phyloP scores from a whole-genome alignment of 1,139 yeast genomes.

The Lodderomyces elongisporus region DNA sequence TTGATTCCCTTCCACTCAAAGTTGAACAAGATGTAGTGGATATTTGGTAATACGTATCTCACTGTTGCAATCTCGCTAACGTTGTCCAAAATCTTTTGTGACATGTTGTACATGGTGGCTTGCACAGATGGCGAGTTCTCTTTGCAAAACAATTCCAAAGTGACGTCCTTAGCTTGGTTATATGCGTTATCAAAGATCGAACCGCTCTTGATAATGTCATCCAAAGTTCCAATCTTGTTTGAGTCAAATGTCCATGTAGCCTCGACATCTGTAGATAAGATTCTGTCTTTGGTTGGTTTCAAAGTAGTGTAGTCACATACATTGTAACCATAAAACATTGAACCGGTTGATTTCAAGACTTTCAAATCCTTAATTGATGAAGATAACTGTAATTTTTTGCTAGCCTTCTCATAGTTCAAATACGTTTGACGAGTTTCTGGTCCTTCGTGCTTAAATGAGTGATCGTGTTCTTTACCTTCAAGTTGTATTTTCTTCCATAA shows the following conservation, averaged over 20 bases:
- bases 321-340: slow-evolving; percentile 86
- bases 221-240: slow-evolving; percentile 44
- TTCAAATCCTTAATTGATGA: slow-evolving; percentile 80
- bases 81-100: slow-evolving; percentile 57
- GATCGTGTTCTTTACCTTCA: slow-evolving; percentile 70
- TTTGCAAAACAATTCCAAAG: slow-evolving; percentile 72
- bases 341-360: slow-evolving; percentile 88
- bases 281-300: slow-evolving; percentile 75
- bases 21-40: slow-evolving; percentile 79
- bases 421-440: slow-evolving; percentile 66
- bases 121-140: slow-evolving; percentile 91
- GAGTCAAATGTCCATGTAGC: slow-evolving; percentile 68
- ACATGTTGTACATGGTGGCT: slow-evolving; percentile 94
- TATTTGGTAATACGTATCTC: slow-evolving; percentile 77
- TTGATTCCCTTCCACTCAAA: slow-evolving; percentile 79
- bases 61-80: slow-evolving; percentile 60
- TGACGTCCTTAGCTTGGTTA: slow-evolving; percentile 56
- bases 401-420: slow-evolving; percentile 46
- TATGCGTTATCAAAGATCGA: slow-evolving; percentile 66
- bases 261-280: slow-evolving; percentile 81
- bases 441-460: slow-evolving; percentile 81
- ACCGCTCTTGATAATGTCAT: slow-evolving; percentile 43
- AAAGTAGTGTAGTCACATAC: slow-evolving; percentile 85
- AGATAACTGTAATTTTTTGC: slow-evolving; percentile 49
- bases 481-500: slow-evolving; percentile 68